Evolutionary conservation across 352 stramenopile genomes (phyloP), one percentile per base, ranked within the genome.

Genomic region (Saprolegnia diclina): DNA sequence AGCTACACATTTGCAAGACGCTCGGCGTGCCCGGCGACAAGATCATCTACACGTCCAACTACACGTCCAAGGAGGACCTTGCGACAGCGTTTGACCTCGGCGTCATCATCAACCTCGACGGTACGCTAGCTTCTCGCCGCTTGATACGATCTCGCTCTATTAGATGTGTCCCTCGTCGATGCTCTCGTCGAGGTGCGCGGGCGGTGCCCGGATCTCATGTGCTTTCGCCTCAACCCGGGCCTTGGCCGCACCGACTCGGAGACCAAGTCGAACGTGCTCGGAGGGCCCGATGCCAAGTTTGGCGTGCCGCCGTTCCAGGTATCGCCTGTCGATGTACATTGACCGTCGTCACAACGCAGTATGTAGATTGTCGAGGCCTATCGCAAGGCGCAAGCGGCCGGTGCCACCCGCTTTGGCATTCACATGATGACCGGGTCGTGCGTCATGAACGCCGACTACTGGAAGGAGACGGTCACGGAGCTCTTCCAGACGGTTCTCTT

Each of bases 351-450:
- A n/a, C n/a, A n/a, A n/a, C n/a, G n/a, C n/a, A n/a, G n/a, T n/a
- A n/a, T n/a, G 19, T 62, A 72, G 56, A 92, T 96, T 56, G 78
- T 94, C 18, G 86, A 95, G 42, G 88, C 86, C 35, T 96, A 96
- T 74, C 83, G 83, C 69, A 84, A 84, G 67, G 88, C 88, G 9
- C 77, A 94, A 71, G 79, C 82, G 44, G 79, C 81, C 0, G 88
- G 88, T 19, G 83, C 88, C 42, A 95, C 76, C 40, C 83, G 87
- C 64, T 96, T 96, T 73, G 88, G 88, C 56, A 94, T 96, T 64
- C 88, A 96, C 79, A 96, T 96, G 88, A 96, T 96, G 88, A 96
- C 88, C 22, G 88, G 88, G 35, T 94, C 84, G 40, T 96, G 88
- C 57, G 88, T 96, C 45, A 89, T 96, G 75, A 87, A 92, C 71